These are phyloP conservation scores for Tulasnella sp. DNA, from an alignment of 768 basidiomycete genomes.

Conservation along the genomic window DNA sequence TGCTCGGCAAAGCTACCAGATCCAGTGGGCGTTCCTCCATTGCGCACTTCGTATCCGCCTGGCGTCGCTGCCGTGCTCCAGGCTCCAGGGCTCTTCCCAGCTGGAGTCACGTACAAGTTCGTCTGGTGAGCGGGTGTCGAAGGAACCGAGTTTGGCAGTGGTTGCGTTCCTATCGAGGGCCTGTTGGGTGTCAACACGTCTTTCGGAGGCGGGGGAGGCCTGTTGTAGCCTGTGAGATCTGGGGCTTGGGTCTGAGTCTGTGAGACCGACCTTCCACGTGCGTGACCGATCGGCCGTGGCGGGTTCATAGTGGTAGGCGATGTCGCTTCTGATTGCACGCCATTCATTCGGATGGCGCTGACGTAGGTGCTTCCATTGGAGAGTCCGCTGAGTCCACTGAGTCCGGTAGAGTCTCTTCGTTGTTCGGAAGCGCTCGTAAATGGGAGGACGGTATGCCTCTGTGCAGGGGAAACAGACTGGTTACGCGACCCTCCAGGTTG, in stretches of 20 bases:
- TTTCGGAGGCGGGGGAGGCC: background rate
- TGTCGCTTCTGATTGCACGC: too few relatives aligned
- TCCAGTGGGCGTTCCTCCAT: background rate
- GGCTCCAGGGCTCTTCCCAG: conserved; percentile 37
- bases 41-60: conserved; percentile 33
- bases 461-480: background rate
- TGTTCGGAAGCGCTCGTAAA: background rate
- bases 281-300: too few relatives aligned
- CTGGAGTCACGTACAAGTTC: background rate
- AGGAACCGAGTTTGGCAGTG: background rate
- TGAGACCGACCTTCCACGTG: background rate
- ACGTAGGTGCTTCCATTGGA: too few relatives aligned
- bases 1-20: conserved; percentile 18
- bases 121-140: background rate
- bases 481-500: conserved; percentile 8
- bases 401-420: background rate
- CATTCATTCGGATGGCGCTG: too few relatives aligned
- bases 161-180: background rate
- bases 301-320: too few relatives aligned
- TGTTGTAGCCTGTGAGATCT: background rate
- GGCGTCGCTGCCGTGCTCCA: conserved; percentile 77
- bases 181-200: background rate
- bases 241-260: background rate
- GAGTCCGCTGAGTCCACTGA: too few relatives aligned
- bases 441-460: background rate